Evolutionary conservation across 2,329 filamentous ascomycete genomes (phyloP), one percentile per base, ranked within the genome.

Genomic region (Phyllosticta citriasiana): DNA sequence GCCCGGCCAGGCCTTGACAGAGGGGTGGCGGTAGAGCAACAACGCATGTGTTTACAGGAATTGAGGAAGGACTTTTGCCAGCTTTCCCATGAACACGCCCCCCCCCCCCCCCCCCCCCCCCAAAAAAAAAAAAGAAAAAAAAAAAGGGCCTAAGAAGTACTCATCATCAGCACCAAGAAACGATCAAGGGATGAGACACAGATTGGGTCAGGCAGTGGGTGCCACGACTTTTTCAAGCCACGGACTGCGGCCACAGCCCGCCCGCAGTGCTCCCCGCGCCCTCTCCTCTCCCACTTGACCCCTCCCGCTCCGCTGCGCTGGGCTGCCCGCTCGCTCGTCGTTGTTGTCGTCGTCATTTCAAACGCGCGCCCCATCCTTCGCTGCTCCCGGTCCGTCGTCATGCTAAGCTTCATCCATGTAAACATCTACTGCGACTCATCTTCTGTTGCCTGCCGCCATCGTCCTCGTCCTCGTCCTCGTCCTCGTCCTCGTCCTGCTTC

Each of bases 321-420:
- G 27, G 3, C 27, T 8, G 27, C 27, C 27, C 40, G 40, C 40
- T n/a, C 40, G 14, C 40, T 47, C 14, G 40, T 47, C 40, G 40
- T 47, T 14, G 16, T n/a, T 2, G 40, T 27, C 53, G 58, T 60
- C 58, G 58, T 60, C 58, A 60, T 60, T 27, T 35, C 58, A 60
- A 53, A 53, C 57, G 53, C 57, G 47, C 19, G 50, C 57, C 19
- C 19, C 50, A 35, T 53, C 52, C 52, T 22, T 24, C 52, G 52
- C 53, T 40, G 58, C 58, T 60, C 53, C 58, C 55, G 53, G 53
- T 25, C 26, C 52, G 30, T 47, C 40, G 40, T 47, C 40, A 47
- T 47, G 40, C 40, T 47, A 4, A 47, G 40, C 40, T 47, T 47
- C 40, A 47, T 47, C 40, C 40, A 19, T 47, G 40, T 47, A 47